Percentiles rank a stretch among this genome's conserved stretches.
phyloP scores from a whole-genome alignment of 2,329 filamentous ascomycete species.

The Rhexocercosporidium sp. region DNA sequence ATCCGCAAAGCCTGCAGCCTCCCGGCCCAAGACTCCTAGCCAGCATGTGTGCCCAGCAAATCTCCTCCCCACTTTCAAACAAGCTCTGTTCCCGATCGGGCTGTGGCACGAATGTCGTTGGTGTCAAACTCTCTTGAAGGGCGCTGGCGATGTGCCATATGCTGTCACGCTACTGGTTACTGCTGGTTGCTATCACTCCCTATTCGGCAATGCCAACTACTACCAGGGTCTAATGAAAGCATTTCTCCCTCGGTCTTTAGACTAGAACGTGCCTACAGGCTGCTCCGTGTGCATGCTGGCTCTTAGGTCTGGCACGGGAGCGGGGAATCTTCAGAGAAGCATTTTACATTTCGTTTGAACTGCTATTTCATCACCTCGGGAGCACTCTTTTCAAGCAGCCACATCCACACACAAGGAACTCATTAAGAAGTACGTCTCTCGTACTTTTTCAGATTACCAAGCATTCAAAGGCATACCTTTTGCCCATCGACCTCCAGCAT shows the following conservation, averaged over 20 bases:
- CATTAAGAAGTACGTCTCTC: constrained; percentile 28
- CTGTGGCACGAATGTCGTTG: constrained; percentile 37
- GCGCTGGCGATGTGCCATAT: constrained; percentile 26
- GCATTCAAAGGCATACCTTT: constrained; percentile 25
- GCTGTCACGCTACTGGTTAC: constrained; percentile 10
- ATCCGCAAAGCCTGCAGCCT: constrained; percentile 55
- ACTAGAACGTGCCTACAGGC: constrained; percentile 35
- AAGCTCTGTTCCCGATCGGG: constrained; percentile 40
- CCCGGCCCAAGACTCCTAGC: constrained; percentile 44
- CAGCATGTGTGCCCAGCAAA: constrained; percentile 38
- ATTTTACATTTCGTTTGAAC: constrained; percentile 36
- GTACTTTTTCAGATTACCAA: constrained; percentile 18
- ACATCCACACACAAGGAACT: constrained; percentile 16
- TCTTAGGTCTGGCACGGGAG: constrained; percentile 39
- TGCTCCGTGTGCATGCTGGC: constrained; percentile 36
- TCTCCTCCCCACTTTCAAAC: constrained; percentile 40
- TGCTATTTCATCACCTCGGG: constrained; percentile 30
- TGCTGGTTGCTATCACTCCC: constrained; percentile 30
- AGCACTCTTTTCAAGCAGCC: constrained; percentile 24
- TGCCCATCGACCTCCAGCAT: constrained; percentile 14
- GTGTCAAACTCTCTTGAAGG: constrained; percentile 41
- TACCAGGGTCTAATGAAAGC: constrained; percentile 38
- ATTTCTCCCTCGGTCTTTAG: constrained; percentile 39
- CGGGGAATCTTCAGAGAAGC: constrained; percentile 39
- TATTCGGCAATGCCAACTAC: constrained; percentile 33